Percentiles rank a stretch among this genome's conserved stretches.
Conservation (phyloP, 2,329 filamentous ascomycete genomes). For the Cryphonectria carpinicola region DNA sequence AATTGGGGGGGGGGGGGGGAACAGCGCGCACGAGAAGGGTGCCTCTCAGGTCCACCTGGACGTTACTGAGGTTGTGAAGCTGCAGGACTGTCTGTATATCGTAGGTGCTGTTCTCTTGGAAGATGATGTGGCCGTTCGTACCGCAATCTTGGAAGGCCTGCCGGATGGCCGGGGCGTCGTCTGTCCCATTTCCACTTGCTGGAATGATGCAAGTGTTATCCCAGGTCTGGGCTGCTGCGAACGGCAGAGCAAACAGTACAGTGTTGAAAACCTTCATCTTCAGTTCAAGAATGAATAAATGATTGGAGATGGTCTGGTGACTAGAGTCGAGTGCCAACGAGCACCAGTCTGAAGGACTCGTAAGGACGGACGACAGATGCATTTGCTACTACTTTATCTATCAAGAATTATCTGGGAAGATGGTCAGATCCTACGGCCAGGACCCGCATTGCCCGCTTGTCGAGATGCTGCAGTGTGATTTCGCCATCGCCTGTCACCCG, state of each 20-base stretch:
- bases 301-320: not conserved
- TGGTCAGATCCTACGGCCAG: not conserved
- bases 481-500: slow-evolving; percentile 6
- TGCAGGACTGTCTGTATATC: slow-evolving; percentile 18
- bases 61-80: slow-evolving; percentile 20
- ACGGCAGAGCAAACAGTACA: not conserved
- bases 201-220: slow-evolving; percentile 11
- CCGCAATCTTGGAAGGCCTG: slow-evolving; percentile 17
- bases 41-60: slow-evolving; percentile 21
- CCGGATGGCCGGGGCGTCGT: slow-evolving; percentile 16
- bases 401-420: not conserved
- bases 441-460: not conserved
- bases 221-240: slow-evolving; percentile 7
- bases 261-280: slow-evolving; percentile 1
- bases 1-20: not conserved
- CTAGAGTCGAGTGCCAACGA: not conserved
- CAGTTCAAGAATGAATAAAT: not conserved
- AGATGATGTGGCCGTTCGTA: slow-evolving; percentile 10
- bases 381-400: not conserved
- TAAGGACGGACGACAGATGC: not conserved
- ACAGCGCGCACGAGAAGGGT: slow-evolving; percentile 8
- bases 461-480: slow-evolving; percentile 6
- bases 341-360: not conserved
- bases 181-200: slow-evolving; percentile 8
- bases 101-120: slow-evolving; percentile 17